A percentile compares a stretch with the other conserved stretches of the same genome.
These are phyloP conservation scores for Cyberlindnera veronae DNA, from an alignment of 805 yeast species.

Conservation along the genomic window DNA sequence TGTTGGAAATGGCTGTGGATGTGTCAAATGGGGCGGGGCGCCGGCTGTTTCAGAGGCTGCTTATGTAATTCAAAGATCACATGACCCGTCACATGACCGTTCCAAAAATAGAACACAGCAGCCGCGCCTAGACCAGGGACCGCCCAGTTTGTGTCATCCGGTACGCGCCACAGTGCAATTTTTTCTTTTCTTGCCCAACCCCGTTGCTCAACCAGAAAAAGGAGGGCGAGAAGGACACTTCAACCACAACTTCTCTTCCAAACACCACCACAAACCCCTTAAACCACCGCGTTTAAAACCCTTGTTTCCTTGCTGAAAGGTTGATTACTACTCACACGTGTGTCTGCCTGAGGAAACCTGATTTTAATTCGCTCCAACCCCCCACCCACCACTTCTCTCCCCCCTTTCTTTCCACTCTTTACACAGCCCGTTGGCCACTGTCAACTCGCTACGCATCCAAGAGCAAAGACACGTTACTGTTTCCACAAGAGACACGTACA, in stretches of 20 bases:
- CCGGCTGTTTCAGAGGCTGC: too few species aligned
- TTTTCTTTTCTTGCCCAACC: not conserved
- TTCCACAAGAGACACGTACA: conserved; percentile 4
- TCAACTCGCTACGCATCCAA: conserved; percentile 2
- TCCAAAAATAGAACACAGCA: too few species aligned
- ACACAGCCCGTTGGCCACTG: conserved; percentile 1
- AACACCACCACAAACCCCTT: conserved; percentile 1
- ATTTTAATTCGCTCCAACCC: conserved; percentile 15
- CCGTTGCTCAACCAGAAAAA: too few species aligned
- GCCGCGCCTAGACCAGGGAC: too few species aligned
- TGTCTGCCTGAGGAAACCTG: conserved; percentile 25
- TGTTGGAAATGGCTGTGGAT: too few species aligned
- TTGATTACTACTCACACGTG: conserved; percentile 13
- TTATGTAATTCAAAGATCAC: too few species aligned
- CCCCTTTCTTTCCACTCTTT: conserved; percentile 2
- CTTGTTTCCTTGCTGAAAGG: conserved; percentile 19
- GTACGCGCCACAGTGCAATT: not conserved
- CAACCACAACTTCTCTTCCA: not conserved
- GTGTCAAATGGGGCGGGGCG: too few species aligned
- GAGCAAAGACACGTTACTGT: conserved; percentile 3
- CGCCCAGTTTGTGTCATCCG: too few species aligned
- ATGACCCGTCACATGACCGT: too few species aligned
- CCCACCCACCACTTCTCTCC: conserved; percentile 1
- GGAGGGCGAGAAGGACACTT: not conserved
- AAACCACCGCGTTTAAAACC: conserved; percentile 8